phyloP scores from a whole-genome alignment of 495 filamentous ascomycete genomes.

The Talaromyces nanjingensis region DNA sequence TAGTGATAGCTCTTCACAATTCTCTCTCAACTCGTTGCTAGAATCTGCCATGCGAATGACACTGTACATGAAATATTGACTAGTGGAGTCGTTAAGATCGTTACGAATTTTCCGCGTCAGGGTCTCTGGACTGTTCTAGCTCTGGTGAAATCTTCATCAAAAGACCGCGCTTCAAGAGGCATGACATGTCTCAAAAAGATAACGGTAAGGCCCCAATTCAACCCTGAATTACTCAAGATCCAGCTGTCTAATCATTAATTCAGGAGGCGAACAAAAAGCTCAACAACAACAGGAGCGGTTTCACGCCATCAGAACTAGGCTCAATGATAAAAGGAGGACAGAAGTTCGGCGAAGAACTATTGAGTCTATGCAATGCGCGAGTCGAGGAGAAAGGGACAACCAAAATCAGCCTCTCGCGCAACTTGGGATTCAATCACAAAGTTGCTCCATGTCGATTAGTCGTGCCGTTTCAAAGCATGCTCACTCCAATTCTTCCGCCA shows the following conservation, averaged over 20 bases:
- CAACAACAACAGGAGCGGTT: constrained; percentile 21
- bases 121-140: constrained; percentile 90
- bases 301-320: constrained; percentile 48
- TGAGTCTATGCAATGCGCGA: constrained; percentile 68
- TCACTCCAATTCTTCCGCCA: constrained; percentile 76
- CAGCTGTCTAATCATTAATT: constrained; percentile 12
- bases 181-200: constrained; percentile 43
- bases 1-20: constrained; percentile 68
- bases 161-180: constrained; percentile 41
- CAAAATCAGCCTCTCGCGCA: constrained; percentile 62
- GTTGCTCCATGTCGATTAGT: constrained; percentile 75
- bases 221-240: background rate
- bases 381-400: constrained; percentile 59
- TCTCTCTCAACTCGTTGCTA: constrained; percentile 82
- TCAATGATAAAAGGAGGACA: constrained; percentile 68
- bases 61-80: constrained; percentile 69
- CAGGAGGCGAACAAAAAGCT: constrained; percentile 39
- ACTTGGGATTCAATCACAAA: constrained; percentile 79
- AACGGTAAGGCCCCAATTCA: constrained; percentile 18
- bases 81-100: constrained; percentile 73
- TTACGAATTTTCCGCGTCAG: constrained; percentile 75
- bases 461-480: constrained; percentile 76
- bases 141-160: constrained; percentile 56
- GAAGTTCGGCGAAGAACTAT: constrained; percentile 74
- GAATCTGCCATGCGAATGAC: constrained; percentile 77